Conservation (phyloP, 148 eudicot species). For the Spergularia marina region DNA sequence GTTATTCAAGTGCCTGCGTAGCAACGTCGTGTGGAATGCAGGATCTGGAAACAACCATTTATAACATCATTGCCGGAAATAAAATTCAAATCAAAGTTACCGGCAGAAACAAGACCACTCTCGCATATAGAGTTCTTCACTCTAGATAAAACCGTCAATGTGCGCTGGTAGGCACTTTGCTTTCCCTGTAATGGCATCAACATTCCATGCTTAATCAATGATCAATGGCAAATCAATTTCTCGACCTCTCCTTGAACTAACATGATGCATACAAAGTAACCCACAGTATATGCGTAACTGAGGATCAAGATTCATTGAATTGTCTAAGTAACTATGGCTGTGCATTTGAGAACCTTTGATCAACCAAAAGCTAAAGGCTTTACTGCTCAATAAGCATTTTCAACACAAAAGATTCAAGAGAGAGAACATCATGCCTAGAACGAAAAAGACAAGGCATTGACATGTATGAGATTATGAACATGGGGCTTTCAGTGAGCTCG, state of each 20-base stretch:
- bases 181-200: constrained; percentile 52
- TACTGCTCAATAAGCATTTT: neutral
- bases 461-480: neutral
- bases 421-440: neutral
- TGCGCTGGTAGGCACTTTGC: constrained; percentile 67
- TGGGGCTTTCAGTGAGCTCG: neutral
- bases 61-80: neutral
- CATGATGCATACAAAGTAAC: neutral
- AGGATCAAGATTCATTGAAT: too few relatives aligned
- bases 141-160: constrained; percentile 78
- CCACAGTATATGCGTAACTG: neutral
- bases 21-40: neutral
- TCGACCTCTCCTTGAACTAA: neutral
- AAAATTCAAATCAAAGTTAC: constrained; percentile 26
- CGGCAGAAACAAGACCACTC: constrained; percentile 41
- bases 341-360: neutral
- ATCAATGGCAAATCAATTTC: neutral
- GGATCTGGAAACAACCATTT: neutral
- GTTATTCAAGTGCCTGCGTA: neutral
- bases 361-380: neutral
- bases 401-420: neutral
- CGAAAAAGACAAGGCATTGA: neutral
- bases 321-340: neutral
- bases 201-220: neutral
- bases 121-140: constrained; percentile 46